Evolutionary conservation across 768 basidiomycete species (phyloP).

Genomic region (Lepiota venenata): DNA sequence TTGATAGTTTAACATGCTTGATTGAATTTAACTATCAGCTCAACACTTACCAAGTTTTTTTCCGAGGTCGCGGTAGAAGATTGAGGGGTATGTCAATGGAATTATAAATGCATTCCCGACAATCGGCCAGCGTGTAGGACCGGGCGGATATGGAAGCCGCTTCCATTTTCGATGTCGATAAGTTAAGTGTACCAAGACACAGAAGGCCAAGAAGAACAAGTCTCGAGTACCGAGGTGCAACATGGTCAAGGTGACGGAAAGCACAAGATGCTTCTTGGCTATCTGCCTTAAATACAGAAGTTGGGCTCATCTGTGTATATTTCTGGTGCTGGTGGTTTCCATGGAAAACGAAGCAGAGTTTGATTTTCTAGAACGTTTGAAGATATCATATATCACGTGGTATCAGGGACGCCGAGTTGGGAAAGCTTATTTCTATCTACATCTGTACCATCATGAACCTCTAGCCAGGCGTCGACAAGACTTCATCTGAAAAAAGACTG

Average conservation of each 20-base stretch:
- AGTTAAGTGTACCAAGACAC: neutral
- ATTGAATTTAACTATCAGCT: too few species aligned
- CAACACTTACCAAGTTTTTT: neutral
- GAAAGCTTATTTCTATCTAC: neutral
- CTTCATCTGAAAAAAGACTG: conserved; percentile 59
- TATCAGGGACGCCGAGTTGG: too few species aligned
- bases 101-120: conserved; percentile 11
- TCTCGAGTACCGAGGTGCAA: neutral
- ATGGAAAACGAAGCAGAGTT: too few species aligned
- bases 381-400: too few species aligned
- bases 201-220: neutral
- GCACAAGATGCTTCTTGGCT: too few species aligned
- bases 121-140: conserved; percentile 5
- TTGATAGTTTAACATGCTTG: too few species aligned
- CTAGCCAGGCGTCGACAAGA: conserved; percentile 45
- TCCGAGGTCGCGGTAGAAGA: neutral
- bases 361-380: too few species aligned
- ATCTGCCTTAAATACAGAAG: too few species aligned
- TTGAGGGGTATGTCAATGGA: neutral
- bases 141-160: neutral
- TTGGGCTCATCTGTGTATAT: too few species aligned
- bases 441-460: conserved; percentile 37
- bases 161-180: neutral
- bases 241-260: neutral
- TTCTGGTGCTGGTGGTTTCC: too few species aligned